Base-by-base conservation (phyloP, 2,329 filamentous ascomycete genomes). In the Dactylellina parvicollis region DNA sequence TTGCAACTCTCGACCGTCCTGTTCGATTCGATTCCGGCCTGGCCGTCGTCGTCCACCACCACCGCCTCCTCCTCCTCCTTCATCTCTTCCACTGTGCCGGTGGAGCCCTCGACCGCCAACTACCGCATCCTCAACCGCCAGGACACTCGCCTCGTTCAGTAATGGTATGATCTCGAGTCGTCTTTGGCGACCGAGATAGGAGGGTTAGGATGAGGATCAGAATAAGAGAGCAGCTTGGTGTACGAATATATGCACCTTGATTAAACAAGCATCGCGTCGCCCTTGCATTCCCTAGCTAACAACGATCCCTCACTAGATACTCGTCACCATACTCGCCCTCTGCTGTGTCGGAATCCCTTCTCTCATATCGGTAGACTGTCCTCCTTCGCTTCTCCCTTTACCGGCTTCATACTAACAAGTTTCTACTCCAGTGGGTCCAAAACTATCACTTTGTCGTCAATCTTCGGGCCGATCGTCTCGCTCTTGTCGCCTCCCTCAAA, bases 401-500 rank as follows among this genome's bases (percentile, higher is more conserved):
- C 7, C 22, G 22, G 59, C 62, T 42, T 56, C 16, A n/a, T 38
- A 34, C 20, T 49, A 56, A 12, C 16, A 12, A 54, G 10, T 32
- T 5, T 34, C 20, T 54, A 81, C 73, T 86, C 86, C 72, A 86
- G 85, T 85, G 84, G 84, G 80, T 86, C 74, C 87, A 87, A 61
- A 88, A 86, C 75, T 85, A 88, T 78, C 82, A 83, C 71, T 88
- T 89, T 76, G 86, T 89, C 22, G 82, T 88, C 30, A 80, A 80
- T 54, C 83, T 89, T 64, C 83, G 85, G 50, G 81, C 86, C 10
- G 84, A 86, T 56, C 86, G 89, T 56, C 86, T 97, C 50, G 83
- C 88, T 24, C 84, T 96, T 74, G 92, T 92, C 0, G 93, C 93
- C 4, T 92, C 90, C 1, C 87, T 96, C 79, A 96, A 96, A 80